A percentile compares a stretch with the other conserved stretches of the same genome.
Conservation (phyloP, 345 rosid genomes). For the Rhodamnia rubescens region DNA sequence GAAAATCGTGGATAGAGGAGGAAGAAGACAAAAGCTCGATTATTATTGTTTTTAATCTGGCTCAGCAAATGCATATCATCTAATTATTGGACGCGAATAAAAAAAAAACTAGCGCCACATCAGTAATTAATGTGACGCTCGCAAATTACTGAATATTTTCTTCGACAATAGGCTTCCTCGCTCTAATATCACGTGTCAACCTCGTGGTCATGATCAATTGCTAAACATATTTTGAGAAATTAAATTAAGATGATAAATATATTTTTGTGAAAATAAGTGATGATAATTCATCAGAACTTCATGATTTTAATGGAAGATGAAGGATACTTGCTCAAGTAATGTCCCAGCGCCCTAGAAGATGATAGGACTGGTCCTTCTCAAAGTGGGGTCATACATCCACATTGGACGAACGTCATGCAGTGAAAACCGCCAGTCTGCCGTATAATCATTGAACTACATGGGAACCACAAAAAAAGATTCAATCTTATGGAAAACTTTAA, state of each 20-base stretch:
- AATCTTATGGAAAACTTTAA: background rate
- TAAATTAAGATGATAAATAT: background rate
- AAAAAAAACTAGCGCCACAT: no score
- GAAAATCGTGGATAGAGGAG: no score
- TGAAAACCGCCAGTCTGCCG: background rate
- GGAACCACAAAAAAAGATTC: background rate
- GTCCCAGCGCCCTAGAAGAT: background rate
- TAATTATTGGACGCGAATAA: no score
- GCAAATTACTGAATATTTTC: no score
- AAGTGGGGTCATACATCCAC: background rate
- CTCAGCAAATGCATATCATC: no score
- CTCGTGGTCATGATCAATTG: background rate
- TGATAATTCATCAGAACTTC: background rate
- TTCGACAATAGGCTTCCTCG: background rate
- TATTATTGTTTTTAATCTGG: no score
- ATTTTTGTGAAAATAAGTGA: background rate
- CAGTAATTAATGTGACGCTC: no score
- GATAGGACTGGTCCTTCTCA: background rate
- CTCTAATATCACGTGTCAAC: background rate
- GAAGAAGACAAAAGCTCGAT: no score
- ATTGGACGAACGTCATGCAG: background rate
- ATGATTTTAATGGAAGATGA: background rate
- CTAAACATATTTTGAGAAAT: background rate
- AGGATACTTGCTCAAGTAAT: background rate
- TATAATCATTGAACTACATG: background rate